These are phyloP conservation scores for Globisporangium yorkense DNA, from an alignment of 352 stramenopile species.

Conservation along the genomic window DNA sequence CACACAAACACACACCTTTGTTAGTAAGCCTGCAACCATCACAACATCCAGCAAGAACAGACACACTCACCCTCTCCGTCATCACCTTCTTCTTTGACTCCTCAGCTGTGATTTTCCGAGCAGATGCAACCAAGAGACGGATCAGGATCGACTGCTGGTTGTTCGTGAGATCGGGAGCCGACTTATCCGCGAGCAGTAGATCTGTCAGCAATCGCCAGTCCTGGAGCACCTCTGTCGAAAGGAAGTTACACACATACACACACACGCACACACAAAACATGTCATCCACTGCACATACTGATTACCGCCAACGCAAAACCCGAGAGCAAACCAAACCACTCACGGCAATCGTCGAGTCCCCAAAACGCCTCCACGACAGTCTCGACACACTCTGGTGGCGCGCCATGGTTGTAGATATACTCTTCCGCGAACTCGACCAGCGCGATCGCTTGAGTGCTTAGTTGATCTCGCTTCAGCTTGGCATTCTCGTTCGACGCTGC, in stretches of 20 bases:
- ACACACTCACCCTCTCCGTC: slow-evolving; percentile 38
- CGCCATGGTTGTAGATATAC: slow-evolving; percentile 63
- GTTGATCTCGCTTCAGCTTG: slow-evolving; percentile 75
- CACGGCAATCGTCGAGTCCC: slow-evolving; percentile 82
- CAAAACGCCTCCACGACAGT: slow-evolving; percentile 84
- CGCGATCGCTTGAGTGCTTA: slow-evolving; percentile 83
- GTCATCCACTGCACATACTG: slow-evolving; percentile 9
- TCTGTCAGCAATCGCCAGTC: slow-evolving; percentile 76
- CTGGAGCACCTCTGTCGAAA: slow-evolving; percentile 62
- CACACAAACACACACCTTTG: not conserved
- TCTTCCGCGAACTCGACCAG: slow-evolving; percentile 88
- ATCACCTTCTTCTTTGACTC: slow-evolving; percentile 45
- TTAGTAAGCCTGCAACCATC: not conserved
- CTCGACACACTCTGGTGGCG: slow-evolving; percentile 55
- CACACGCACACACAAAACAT: not conserved
- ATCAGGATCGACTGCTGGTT: slow-evolving; percentile 81
- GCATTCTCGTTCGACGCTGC: slow-evolving; percentile 49
- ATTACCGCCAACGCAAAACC: not conserved
- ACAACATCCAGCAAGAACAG: not conserved
- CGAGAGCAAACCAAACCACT: slow-evolving; percentile 16
- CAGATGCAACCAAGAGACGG: slow-evolving; percentile 54
- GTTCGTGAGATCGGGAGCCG: slow-evolving; percentile 65
- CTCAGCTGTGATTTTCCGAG: slow-evolving; percentile 51
- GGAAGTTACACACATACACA: not conserved
- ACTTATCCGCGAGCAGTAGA: slow-evolving; percentile 76